Evolutionary conservation across 805 yeast species (phyloP), one percentile per base, ranked within the genome.

Genomic region (Myxozyma geophila): DNA sequence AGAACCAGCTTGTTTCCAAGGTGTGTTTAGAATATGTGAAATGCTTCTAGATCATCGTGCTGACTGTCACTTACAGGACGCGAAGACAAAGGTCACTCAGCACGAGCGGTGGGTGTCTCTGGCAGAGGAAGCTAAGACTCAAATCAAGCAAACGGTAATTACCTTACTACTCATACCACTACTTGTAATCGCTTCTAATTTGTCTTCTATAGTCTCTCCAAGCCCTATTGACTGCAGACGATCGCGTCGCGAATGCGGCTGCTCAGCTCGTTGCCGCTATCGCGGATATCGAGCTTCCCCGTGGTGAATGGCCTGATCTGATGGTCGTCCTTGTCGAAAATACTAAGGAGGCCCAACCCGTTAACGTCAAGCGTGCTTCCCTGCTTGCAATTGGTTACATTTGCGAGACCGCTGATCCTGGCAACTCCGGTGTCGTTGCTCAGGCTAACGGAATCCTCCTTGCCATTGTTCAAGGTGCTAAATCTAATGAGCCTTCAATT

Each of bases 401-500:
- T 68, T 95, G 99, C 79, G 99, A 95, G 77, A 84, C 88, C 65
- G 93, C 96, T 5, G 97, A 95, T 74, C 95, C 97, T 35, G 78
- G 78, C 61, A 87, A 87, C 74, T 86, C 88, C 28, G 88, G 87
- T 39, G 87, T 93, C 66, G 86, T 87, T 9, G 81, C 90, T 5
- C 96, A 92, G 76, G 87, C 96, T 21, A 90, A 90, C 76, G 97
- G 97, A 59, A 91, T 95, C 61, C 81, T 95, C 69, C 92, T 96
- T 68, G 96, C 99, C 28, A 92, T 93, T 73, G 96, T 93, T 52
- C 98, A 95, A 80, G 98, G 98, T 69, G 98, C 96, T 2, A 96
- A 90, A 74, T 78, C 88, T 23, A 80, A 86, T 8, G 98, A 93
- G 77, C 86, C 90, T 10, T 85, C 89, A 28, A 79, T 81, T 49